Base-by-base conservation (phyloP, 345 rosid species). In the Angophora floribunda region DNA sequence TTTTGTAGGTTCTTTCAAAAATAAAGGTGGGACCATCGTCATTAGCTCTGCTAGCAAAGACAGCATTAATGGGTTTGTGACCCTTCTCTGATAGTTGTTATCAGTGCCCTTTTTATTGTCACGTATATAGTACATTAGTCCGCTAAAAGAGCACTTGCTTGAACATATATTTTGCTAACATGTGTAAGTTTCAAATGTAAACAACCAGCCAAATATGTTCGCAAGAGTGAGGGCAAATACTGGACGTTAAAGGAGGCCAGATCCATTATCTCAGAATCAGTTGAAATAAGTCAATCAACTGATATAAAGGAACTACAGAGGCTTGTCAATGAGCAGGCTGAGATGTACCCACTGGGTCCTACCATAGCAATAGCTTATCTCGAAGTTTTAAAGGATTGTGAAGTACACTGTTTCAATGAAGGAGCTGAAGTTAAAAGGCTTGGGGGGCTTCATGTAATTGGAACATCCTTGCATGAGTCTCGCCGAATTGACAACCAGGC, bases 401-500 rank as follows among this genome's bases (percentile, higher is more conserved):
- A 96, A 95, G 94, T 87, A 80, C 99, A 97, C 90, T 95, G 95
- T 93, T 91, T 89, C 89, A 92, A 88, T 89, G 99, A 97, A 93
- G 99, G 99, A 75, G 93, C 93, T 91, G 99, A 97, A 93, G 99
- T 97, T 88, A 97, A 96, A 92, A 93, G 94, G 88, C 97, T 97
- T 79, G 99, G 99, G 87, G 99, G 99, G 51, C 99, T 97, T 89
- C 99, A 97, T 92, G 99, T 97, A 65, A 94, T 95, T 61, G 99
- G 99, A 36, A 96, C 99, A 91, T 97, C 99, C 86, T 92, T 97
- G 93, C 99, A 97, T 51, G 99, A 97, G 87, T 97, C 99, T 86
- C 96, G 99, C 87, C 95, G 99, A 92, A 97, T 96, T 89, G 99
- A 97, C 95, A 96, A 97, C 86, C 99, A 97, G 96, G 99, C 95